These are phyloP conservation scores for Lentinula edodes DNA, from an alignment of 768 basidiomycete genomes.

Conservation along the genomic window DNA sequence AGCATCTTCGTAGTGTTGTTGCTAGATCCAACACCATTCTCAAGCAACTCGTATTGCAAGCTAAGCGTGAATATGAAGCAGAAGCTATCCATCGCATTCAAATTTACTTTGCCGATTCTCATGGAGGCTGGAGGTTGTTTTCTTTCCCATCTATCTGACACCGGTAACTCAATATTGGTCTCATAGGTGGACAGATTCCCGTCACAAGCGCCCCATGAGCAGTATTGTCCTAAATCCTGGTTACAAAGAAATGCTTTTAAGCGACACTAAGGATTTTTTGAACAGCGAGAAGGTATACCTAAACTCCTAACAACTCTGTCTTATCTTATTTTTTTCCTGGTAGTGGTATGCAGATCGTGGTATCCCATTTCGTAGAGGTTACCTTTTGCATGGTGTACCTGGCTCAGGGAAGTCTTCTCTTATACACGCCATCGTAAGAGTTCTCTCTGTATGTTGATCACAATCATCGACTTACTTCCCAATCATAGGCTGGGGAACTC, in stretches of 20 bases:
- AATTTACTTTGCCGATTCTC: conserved; percentile 86
- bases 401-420: conserved; percentile 85
- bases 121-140: conserved; percentile 80
- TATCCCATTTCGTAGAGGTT: conserved; percentile 87
- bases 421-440: conserved; percentile 44
- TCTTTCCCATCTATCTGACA: conserved; percentile 34
- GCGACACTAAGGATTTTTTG: conserved; percentile 79
- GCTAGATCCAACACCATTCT: conserved; percentile 79
- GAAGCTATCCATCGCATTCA: conserved; percentile 84
- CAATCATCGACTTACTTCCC: conserved; percentile 34
- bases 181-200: conserved; percentile 57
- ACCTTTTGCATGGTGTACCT: conserved; percentile 78
- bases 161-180: conserved; percentile 29
- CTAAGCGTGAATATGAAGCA: conserved; percentile 86
- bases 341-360: conserved; percentile 93
- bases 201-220: conserved; percentile 84
- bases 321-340: background rate
- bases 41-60: conserved; percentile 84
- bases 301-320: conserved; percentile 1
- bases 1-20: conserved; percentile 49
- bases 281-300: conserved; percentile 69
- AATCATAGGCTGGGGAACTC: conserved; percentile 56
- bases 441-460: background rate
- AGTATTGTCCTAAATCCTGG: conserved; percentile 86
- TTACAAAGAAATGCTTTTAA: conserved; percentile 84